These are phyloP conservation scores for Aspergillus neotritici DNA, from an alignment of 2,329 filamentous ascomycete genomes.

Conservation along the genomic window DNA sequence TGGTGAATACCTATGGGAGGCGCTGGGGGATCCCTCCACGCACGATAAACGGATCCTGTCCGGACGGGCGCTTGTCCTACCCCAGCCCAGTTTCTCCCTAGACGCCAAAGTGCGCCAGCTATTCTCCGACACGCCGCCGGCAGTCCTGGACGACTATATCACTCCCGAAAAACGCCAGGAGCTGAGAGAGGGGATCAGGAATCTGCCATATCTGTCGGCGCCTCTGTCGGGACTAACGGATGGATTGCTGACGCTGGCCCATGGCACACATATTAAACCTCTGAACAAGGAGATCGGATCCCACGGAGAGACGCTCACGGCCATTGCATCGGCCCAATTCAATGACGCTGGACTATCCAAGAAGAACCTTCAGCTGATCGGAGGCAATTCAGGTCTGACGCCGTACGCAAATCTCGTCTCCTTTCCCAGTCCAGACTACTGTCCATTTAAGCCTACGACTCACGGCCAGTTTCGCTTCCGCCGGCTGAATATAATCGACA, in stretches of 20 bases:
- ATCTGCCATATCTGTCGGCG: constrained; percentile 23
- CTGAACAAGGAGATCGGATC: constrained; percentile 3
- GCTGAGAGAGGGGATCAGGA: neutral
- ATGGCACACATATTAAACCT: constrained; percentile 42
- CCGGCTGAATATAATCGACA: constrained; percentile 47
- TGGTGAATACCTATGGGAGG: too few species aligned
- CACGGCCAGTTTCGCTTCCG: constrained; percentile 46
- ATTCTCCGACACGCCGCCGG: constrained; percentile 22
- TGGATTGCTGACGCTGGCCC: constrained; percentile 29
- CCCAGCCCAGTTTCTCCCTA: constrained; percentile 37
- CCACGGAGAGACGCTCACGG: too few species aligned
- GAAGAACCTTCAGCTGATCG: neutral
- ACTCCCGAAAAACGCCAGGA: too few species aligned
- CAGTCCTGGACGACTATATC: neutral
- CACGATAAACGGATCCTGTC: constrained; percentile 25
- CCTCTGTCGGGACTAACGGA: constrained; percentile 32
- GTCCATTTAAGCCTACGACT: constrained; percentile 42
- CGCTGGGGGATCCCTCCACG: constrained; percentile 8
- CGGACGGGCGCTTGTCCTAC: constrained; percentile 37
- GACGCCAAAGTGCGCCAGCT: constrained; percentile 31
- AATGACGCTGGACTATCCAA: neutral
- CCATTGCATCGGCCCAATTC: too few species aligned
- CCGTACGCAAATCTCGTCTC: constrained; percentile 5
- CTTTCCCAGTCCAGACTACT: neutral
- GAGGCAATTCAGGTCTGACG: constrained; percentile 3